Base-by-base conservation (phyloP, 2,329 filamentous ascomycete species). In the Microcera coccophila region DNA sequence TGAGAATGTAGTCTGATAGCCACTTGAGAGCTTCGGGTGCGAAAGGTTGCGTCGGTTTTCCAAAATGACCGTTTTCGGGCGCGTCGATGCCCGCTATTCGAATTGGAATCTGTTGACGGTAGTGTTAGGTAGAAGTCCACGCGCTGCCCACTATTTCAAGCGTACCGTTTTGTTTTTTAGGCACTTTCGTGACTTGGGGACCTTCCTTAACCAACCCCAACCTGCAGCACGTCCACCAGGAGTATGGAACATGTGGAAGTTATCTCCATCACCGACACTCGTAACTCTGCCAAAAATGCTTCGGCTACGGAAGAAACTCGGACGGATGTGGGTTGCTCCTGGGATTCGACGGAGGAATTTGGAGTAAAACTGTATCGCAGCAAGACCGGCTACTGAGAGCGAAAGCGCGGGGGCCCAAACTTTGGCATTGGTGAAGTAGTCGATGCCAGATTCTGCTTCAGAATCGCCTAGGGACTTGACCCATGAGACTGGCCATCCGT, bases 211-310 rank as follows among this genome's bases (percentile, higher is more conserved):
- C 89, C 88, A 95, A n/a, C 86, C 90, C 93, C 93, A 98, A 40
- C 93, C 93, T 10, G 85, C 77, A 39, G 90, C 66, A 52, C 82
- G 77, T 10, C 93, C 93, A n/a, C 91, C 91, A 0, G 93, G 93
- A 0, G 90, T 97, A 65, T 98, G 93, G 63, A 85, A 98, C 36
- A 98, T 65, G 55, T 93, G 85, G 64, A 98, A 96, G 62, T 91
- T 91, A 66, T 98, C 93, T 4, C 90, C 94, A 74, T 98, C 93
- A 32, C 94, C 93, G 18, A 98, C 93, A 55, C 87, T 90, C 11
- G 91, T 96, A 32, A 97, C 93, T 48, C 78, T 79, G 12, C 93
- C 93, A 55, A 91, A 85, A 32, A 98, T 62, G 54, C 81, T 90
- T 55, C 87, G 78, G 47, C 74, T 82, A 35, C 87, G 81, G 62